Base-by-base conservation (phyloP, 257 asterid genomes). In the Lycium barbarum region DNA sequence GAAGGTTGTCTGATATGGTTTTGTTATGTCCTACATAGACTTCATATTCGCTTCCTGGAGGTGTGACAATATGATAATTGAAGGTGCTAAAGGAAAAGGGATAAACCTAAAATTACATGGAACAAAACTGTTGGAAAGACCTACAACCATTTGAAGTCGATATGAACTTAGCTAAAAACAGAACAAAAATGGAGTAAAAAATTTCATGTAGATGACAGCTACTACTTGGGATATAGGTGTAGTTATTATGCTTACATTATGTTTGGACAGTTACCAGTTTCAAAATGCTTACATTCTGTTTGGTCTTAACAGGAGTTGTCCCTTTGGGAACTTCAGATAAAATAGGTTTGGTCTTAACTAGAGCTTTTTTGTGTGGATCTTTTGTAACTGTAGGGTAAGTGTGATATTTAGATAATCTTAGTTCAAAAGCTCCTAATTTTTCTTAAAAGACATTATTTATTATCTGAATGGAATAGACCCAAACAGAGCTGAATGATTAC, bases 91-190 rank as follows among this genome's bases (percentile, higher is more conserved):
- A 33, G 33, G 45, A 12, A 66, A 66, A 12, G 47, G 73, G 47
- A 14, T 66, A 33, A 66, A 66, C 40, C 73, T 66, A 66, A 66
- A 66, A 33, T 66, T 33, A 66, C 73, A 13, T 66, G 47, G 73
- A 66, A 0, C n/a, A 9, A 10, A 66, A 33, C 45, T 33, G 18
- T 65, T 26, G 18, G 26, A 66, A 66, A 33, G 47, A 66, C 45
- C 18, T 33, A 59, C 45, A 5, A 26, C 72, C 43, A 26, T 26
- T 26, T 9, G 7, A 65, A 26, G 40, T 22, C 9, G 12, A 65
- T 65, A 18, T 11, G 72, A 65, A 65, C 71, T 33, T 65, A 65
- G 18, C 72, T 26, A 65, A 65, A 65, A 66, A 66, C 45, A 12
- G 45, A 14, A 66, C 6, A 33, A 5, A 22, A 65, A 35, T 26